Base-by-base conservation (phyloP, 768 basidiomycete genomes). In the Pleurotus salmoneostramineus region DNA sequence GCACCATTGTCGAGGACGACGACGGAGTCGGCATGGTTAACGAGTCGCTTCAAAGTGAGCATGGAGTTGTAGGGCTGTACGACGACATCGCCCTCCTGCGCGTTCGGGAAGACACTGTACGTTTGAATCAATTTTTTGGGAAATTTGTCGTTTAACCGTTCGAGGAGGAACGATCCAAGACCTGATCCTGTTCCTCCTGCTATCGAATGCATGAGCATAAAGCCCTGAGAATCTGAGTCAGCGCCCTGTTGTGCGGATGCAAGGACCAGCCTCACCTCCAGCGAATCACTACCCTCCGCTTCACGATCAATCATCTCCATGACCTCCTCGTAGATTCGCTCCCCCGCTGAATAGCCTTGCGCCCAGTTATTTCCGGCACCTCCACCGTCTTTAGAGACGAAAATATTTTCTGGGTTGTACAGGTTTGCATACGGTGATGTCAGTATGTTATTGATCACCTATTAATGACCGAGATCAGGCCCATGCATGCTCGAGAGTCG, bases 281-380 rank as follows among this genome's bases (percentile, higher is more conserved):
- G 77, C 8, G 91, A 93, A 73, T 99, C 96, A 68, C 93, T 96
- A 12, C 96, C 95, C 70, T 99, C 96, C 6, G 95, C 95, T 73
- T 98, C 96, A 21, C 96, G 83, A 69, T 98, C 96, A 57, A 99
- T 84, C 95, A 99, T 98, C 71, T 99, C 96, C 86, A 98, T 95
- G 58, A 98, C 84, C 63, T 98, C 96, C 65, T 98, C 95, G 68
- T 96, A 97, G 61, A 94, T 82, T 60, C 82, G 79, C 73, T 98
- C 96, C 56, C 95, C 97, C 4, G 89, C 83, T 6, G 87, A 81
- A 68, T 95, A 95, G 11, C 96, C 96, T 64, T 95, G 93, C 0
- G 96, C 96, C 93, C 96, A 98, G 68, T 98, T 98, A 67, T 99
- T 99, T 14, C 97, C 97, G 10, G 97, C 97, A 35, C 97, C 97